phyloP scores from a whole-genome alignment of 441 rosid genomes.

The Francoa sonchifolia region DNA sequence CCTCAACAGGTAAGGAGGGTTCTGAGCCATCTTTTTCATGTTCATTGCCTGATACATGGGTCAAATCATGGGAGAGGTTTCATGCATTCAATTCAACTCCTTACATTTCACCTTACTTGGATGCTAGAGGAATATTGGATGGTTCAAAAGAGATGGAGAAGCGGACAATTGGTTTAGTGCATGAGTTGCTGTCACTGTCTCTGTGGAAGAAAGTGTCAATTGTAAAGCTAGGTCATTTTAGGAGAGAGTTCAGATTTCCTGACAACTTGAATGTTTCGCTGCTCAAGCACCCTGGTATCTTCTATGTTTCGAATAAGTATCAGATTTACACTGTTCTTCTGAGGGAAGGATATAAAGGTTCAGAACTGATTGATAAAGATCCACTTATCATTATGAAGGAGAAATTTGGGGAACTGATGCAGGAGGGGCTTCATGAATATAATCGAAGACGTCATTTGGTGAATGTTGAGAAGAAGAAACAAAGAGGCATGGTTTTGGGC shows the following conservation, averaged over 20 bases:
- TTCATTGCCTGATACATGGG: slow-evolving; percentile 69
- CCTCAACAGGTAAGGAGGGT: slow-evolving; percentile 32
- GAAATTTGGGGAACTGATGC: slow-evolving; percentile 80
- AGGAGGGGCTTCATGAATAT: slow-evolving; percentile 73
- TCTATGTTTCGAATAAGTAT: slow-evolving; percentile 75
- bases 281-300: slow-evolving; percentile 69
- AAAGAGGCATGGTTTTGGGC: slow-evolving; percentile 27
- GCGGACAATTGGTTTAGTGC: slow-evolving; percentile 58
- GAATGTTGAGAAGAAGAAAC: slow-evolving; percentile 59
- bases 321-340: slow-evolving; percentile 72
- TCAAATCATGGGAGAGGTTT: slow-evolving; percentile 64
- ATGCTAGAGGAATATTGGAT: slow-evolving; percentile 24
- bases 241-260: slow-evolving; percentile 58
- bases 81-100: slow-evolving; percentile 54
- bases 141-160: slow-evolving; percentile 71
- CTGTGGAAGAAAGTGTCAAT: slow-evolving; percentile 80
- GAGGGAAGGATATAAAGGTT: slow-evolving; percentile 64
- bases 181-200: slow-evolving; percentile 61
- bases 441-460: slow-evolving; percentile 35
- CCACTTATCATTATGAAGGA: slow-evolving; percentile 76
- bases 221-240: slow-evolving; percentile 68
- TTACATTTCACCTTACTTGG: slow-evolving; percentile 60
- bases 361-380: slow-evolving; percentile 66
- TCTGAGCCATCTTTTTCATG: slow-evolving; percentile 45
- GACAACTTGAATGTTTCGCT: slow-evolving; percentile 64